Evolutionary conservation across 1,284 basidiomycete genomes (phyloP).

Genomic region (Schizophyllum amplum): DNA sequence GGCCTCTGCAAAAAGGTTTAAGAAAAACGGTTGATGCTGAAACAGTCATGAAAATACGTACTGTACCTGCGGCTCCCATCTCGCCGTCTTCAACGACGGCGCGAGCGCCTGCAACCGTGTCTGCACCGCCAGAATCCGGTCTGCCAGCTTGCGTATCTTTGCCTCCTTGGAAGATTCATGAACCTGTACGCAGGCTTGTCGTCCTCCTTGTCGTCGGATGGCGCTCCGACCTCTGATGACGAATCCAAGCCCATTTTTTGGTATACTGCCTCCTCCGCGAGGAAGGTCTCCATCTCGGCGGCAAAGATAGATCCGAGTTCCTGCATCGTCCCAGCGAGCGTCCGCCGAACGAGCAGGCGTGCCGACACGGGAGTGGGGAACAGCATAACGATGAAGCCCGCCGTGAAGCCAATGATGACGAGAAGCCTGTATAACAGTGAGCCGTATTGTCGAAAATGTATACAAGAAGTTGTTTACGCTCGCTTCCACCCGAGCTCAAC

Average conservation of each 20-base stretch:
- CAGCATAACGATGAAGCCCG: constrained; percentile 35
- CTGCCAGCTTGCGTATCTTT: constrained; percentile 24
- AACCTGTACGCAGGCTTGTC: background rate
- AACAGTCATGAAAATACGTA: constrained; percentile 14
- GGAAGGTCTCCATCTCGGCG: constrained; percentile 31
- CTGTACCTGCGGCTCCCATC: constrained; percentile 32
- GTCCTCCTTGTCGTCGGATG: background rate
- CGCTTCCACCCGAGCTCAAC: constrained; percentile 31
- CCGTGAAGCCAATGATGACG: constrained; percentile 34
- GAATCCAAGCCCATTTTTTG: constrained; percentile 2
- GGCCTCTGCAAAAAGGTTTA: constrained; percentile 20
- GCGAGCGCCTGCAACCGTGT: constrained; percentile 25
- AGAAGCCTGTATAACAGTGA: constrained; percentile 21
- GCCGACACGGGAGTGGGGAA: constrained; percentile 33
- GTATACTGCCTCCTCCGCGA: constrained; percentile 28
- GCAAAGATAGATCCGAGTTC: constrained; percentile 30
- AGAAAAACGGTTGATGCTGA: background rate
- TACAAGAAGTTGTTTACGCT: constrained; percentile 21
- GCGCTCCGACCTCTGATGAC: constrained; percentile 8
- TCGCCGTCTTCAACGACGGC: constrained; percentile 27
- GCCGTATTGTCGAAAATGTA: background rate
- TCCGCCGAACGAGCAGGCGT: constrained; percentile 30
- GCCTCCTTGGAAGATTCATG: constrained; percentile 19
- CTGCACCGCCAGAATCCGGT: constrained; percentile 23
- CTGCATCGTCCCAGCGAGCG: constrained; percentile 25